Evolutionary conservation across 2,329 filamentous ascomycete genomes (phyloP), one percentile per base, ranked within the genome.

Genomic region (Penicillium sp.): DNA sequence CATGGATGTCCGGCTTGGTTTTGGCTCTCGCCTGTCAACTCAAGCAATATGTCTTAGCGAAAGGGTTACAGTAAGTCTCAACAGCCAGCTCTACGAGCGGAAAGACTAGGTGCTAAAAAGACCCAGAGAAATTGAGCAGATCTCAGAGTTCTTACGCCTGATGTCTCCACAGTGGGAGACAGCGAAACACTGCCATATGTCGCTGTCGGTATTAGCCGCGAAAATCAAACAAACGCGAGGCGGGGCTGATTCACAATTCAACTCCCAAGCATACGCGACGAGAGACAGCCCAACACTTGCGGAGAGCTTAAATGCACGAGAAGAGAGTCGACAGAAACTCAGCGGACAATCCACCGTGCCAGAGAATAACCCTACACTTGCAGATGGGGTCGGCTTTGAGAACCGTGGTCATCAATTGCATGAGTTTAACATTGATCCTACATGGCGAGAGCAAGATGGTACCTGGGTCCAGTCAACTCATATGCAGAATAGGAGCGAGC

Each of bases 11-110:
- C 0, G 73, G 73, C 10, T 63, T 76, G 5, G 71, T 76, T 4
- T 67, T 75, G 48, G 73, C 72, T 11, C 75, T 75, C 52, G 73
- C 74, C 14, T 76, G 73, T 38, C 74, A 76, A 44, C 52, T 76
- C 6, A 68, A 69, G 11, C 74, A 75, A 55, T 75, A 75, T 51
- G 67, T 70, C 7, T 58, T 73, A 39, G 51, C 55, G 0, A 71
- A 73, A 39, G 74, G 71, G 1, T 61, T 66, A 27, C 61, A 64
- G 71, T 73, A 63, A 49, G 68, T 66, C 10, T 9, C 32, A 18
- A 44, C 24, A 7, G 18, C 29, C 21, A 21, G 7, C 22, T 50
- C 43, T 43, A n/a, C 32, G 9, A 43, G 21, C 27, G 47, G 3
- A 29, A 27, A 27, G 24, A 27, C 8, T 27, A 8, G 24, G 7